These are phyloP conservation scores for Russula ochroleuca DNA, from an alignment of 768 basidiomycete genomes.

Conservation along the genomic window DNA sequence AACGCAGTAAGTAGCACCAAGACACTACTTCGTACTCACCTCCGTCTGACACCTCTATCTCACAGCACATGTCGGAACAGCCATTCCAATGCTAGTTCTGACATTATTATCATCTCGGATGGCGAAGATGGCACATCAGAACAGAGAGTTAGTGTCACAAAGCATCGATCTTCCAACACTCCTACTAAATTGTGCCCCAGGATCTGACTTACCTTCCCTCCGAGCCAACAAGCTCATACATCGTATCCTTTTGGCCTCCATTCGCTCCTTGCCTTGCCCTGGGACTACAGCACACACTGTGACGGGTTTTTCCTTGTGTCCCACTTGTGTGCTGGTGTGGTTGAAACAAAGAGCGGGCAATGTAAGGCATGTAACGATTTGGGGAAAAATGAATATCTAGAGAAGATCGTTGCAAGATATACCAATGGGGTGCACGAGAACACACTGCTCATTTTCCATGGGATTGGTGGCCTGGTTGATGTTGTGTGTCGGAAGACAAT, in stretches of 20 bases:
- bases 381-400: neutral
- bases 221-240: neutral
- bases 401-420: neutral
- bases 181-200: neutral
- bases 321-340: neutral
- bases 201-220: neutral
- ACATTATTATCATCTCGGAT: neutral
- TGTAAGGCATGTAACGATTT: neutral
- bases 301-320: neutral
- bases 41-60: neutral
- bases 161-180: neutral
- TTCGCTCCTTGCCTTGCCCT: neutral
- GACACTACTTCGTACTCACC: neutral
- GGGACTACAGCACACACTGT: neutral
- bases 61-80: too few relatives aligned
- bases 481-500: neutral
- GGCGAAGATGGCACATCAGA: neutral
- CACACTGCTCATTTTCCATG: neutral
- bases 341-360: neutral
- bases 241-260: neutral
- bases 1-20: neutral
- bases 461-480: neutral
- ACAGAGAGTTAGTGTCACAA: neutral
- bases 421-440: neutral
- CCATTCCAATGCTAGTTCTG: neutral